A percentile compares a stretch with the other conserved stretches of the same genome.
Conservation (phyloP, 208 protist species). For the Acanthamoeba triangularis region DNA sequence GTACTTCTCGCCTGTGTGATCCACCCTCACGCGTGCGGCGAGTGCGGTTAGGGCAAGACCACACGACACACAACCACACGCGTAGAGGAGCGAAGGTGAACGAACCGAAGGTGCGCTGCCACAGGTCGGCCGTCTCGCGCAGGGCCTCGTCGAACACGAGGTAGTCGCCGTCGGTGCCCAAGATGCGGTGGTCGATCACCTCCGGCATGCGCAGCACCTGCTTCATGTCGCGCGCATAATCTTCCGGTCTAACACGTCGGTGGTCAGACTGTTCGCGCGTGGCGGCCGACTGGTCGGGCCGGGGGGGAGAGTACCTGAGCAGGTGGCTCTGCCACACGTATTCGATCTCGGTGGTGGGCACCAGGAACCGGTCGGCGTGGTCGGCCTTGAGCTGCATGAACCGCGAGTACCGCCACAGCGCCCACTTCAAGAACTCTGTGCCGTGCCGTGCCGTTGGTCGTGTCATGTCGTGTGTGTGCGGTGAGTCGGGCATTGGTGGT, state of each 20-base stretch:
- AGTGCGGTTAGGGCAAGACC: no score
- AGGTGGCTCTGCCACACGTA: conserved; percentile 10
- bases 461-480: not conserved
- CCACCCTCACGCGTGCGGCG: no score
- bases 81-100: not conserved
- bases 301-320: not conserved
- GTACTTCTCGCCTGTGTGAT: not conserved
- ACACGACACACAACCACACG: not conserved
- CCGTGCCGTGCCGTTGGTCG: no score
- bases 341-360: conserved; percentile 25
- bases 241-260: not conserved
- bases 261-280: no score
- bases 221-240: not conserved
- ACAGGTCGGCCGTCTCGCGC: not conserved
- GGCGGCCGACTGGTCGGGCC: no score
- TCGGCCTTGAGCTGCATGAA: conserved; percentile 50
- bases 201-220: not conserved
- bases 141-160: not conserved
- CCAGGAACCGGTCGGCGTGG: not conserved
- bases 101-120: conserved; percentile 1
- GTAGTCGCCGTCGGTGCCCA: not conserved
- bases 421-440: not conserved
- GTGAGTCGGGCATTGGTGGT: no score
- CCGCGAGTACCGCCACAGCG: not conserved
- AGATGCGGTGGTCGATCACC: not conserved